Base-by-base conservation (phyloP, 164 flowering plant genomes). In the Pachysandra terminalis region DNA sequence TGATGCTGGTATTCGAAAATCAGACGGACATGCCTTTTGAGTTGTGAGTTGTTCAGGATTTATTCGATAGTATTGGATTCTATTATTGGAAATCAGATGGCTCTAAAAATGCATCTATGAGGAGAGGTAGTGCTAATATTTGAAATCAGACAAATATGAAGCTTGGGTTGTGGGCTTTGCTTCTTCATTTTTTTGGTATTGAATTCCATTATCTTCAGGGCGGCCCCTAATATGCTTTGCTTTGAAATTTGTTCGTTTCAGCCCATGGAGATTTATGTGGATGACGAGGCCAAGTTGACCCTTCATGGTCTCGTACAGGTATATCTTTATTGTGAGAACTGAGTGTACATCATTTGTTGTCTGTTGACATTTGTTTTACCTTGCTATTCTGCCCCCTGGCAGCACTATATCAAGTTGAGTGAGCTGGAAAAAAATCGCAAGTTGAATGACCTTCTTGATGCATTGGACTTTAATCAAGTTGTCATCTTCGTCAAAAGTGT, bases 231-330 rank as follows among this genome's bases (percentile, higher is more conserved):
- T 80, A 62, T 81, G 78, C 74, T 88, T 87, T 84, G 72, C 83
- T 84, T 32, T 91, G 84, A 77, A 80, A 71, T 87, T 85, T 90
- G 73, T 87, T 85, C 85, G 74, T 90, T 90, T 77, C 99, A 95
- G 99, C 99, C 99, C 15, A 95, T 95, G 99, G 99, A 95, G 81
- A 95, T 95, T 66, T 95, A 95, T 83, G 99, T 95, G 48, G 99
- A 95, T 35, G 98, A 94, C 64, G 99, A 95, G 72, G 98, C 99
- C 59, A 95, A 95, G 84, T 78, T 95, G 84, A 95, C 99, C 65
- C 86, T 95, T 15, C 99, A 95, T 77, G 99, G 99, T 35, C 97
- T 95, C 68, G 99, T 95, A 45, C 99, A 95, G 97, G 99, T 95
- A 76, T 63, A 15, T 25, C 7, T 22, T 40, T 10, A n/a, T 53